A percentile compares a stretch with the other conserved stretches of the same genome.
Conservation (phyloP, 192 early-diverging fungal genomes). For the Entophlyctis luteolus region DNA sequence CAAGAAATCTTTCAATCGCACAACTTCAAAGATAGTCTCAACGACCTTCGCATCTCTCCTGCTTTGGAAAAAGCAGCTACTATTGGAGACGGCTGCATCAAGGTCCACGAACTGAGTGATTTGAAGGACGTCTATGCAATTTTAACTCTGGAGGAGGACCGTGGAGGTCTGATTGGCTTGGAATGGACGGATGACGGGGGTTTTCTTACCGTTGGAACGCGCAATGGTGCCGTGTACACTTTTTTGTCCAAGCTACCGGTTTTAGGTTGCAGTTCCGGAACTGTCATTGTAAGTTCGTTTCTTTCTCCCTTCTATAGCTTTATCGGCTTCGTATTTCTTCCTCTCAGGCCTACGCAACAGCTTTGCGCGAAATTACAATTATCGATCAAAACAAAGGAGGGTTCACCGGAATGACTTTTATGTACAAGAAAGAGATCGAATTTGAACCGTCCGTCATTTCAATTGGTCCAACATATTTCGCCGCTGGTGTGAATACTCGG, state of each 20-base stretch:
- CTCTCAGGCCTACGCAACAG: constrained; percentile 30
- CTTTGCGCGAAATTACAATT: constrained; percentile 37
- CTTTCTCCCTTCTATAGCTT: neutral
- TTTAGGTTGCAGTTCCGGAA: constrained; percentile 27
- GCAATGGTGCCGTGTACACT: constrained; percentile 40
- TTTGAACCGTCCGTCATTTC: constrained; percentile 37
- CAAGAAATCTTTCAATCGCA: constrained; percentile 47
- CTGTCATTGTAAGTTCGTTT: constrained; percentile 26
- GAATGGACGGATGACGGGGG: constrained; percentile 50
- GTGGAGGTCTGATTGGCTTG: constrained; percentile 29
- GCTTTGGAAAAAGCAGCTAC: constrained; percentile 42
- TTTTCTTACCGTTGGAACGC: constrained; percentile 43
- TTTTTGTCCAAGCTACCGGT: constrained; percentile 40
- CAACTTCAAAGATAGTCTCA: constrained; percentile 41
- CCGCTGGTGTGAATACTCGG: constrained; percentile 8
- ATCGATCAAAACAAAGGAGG: constrained; percentile 27
- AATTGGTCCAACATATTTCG: constrained; percentile 32
- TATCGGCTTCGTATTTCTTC: neutral
- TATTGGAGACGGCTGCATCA: constrained; percentile 46
- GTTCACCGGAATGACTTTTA: constrained; percentile 10
- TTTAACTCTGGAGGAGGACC: constrained; percentile 46
- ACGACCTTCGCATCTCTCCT: constrained; percentile 33
- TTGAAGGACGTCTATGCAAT: constrained; percentile 49
- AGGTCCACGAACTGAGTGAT: constrained; percentile 49
- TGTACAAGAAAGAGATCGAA: constrained; percentile 29